These are phyloP conservation scores for Eutrema salsugineum DNA, from an alignment of 441 rosid genomes.

Conservation along the genomic window DNA sequence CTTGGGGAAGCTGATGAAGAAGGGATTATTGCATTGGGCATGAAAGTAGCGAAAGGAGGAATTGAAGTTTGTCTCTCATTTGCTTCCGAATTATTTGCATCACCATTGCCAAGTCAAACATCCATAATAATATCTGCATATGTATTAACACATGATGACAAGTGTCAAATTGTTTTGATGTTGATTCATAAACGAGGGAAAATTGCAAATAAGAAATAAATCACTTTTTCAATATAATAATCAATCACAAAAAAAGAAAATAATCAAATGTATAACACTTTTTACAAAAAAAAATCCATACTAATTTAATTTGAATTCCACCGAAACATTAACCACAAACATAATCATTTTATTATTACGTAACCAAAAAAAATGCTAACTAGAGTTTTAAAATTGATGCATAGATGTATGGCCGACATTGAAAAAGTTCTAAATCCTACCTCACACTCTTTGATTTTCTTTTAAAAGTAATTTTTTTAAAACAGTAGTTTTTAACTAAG, in stretches of 20 bases:
- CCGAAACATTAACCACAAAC: no score
- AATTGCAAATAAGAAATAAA: background rate
- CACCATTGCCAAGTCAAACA: conserved; percentile 27
- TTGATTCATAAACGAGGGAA: background rate
- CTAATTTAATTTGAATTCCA: background rate
- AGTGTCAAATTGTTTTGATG: background rate
- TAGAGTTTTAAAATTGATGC: no score
- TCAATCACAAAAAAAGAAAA: no score
- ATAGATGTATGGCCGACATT: no score
- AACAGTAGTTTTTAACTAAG: no score
- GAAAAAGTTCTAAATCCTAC: no score
- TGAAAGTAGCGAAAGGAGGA: background rate
- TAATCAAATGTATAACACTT: background rate
- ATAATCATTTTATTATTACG: no score
- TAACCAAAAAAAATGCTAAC: no score
- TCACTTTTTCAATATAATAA: background rate
- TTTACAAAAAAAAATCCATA: no score
- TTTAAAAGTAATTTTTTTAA: no score
- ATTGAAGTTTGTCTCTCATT: background rate
- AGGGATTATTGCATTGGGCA: conserved; percentile 3
- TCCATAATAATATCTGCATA: conserved; percentile 3
- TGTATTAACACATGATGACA: background rate
- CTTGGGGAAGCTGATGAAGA: background rate
- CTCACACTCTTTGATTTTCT: no score
- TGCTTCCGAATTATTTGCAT: conserved; percentile 6